Percentiles rank a stretch among this genome's conserved stretches.
Conservation (phyloP, 345 rosid genomes). For the Cardamine chenopodiifolia region DNA sequence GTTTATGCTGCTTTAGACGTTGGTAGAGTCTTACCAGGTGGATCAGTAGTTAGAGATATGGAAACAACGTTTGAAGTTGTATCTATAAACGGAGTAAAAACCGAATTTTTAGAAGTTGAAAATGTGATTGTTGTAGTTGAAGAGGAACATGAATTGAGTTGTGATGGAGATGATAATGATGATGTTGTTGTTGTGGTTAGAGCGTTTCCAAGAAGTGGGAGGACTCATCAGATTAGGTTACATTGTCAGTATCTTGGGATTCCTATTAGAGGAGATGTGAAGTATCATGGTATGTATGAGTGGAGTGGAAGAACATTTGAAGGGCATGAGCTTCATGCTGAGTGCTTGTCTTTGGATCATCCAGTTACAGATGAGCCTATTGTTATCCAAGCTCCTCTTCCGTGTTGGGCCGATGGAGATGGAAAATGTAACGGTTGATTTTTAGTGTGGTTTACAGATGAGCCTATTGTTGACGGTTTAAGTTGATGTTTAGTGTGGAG, state of each 20-base stretch:
- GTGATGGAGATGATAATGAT: slow-evolving; percentile 37
- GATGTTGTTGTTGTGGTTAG: slow-evolving; percentile 67
- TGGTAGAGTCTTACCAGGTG: slow-evolving; percentile 75
- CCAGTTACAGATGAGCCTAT: slow-evolving; percentile 58
- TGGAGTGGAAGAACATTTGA: slow-evolving; percentile 64
- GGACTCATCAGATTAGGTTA: slow-evolving; percentile 91
- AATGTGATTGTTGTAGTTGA: slow-evolving; percentile 47
- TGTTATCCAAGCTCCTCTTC: slow-evolving; percentile 61
- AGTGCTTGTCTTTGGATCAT: slow-evolving; percentile 75
- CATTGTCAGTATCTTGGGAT: slow-evolving; percentile 90
- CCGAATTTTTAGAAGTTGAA: slow-evolving; percentile 31
- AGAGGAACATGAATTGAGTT: slow-evolving; percentile 44
- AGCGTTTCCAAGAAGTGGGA: slow-evolving; percentile 79
- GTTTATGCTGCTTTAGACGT: slow-evolving; percentile 78
- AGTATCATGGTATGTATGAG: slow-evolving; percentile 78
- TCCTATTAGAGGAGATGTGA: slow-evolving; percentile 80
- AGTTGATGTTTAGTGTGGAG: not conserved
- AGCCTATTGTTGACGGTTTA: no score
- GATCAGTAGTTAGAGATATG: slow-evolving; percentile 84
- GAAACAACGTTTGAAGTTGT: slow-evolving; percentile 77
- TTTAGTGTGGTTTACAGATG: no score
- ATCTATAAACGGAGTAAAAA: slow-evolving; percentile 54
- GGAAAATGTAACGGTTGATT: no score
- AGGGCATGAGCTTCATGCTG: slow-evolving; percentile 85
- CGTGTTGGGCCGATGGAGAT: slow-evolving; percentile 54